These are phyloP conservation scores for Torulaspora indica DNA, from an alignment of 805 yeast species.

Conservation along the genomic window DNA sequence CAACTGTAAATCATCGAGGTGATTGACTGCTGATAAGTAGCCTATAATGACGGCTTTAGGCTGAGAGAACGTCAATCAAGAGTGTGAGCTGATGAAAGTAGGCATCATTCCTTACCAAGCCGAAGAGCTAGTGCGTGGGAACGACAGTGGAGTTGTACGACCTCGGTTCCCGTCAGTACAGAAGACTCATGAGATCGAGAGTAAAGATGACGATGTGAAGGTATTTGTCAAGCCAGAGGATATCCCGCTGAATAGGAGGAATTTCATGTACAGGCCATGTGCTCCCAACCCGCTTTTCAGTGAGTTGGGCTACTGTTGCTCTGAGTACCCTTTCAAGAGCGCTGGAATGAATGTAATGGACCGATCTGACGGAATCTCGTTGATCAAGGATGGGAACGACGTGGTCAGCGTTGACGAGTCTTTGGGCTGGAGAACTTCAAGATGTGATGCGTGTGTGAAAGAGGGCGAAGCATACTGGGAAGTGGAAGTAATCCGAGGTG, in stretches of 20 bases:
- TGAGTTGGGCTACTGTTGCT: conserved; percentile 58
- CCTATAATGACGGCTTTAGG: too few relatives aligned
- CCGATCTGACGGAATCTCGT: conserved; percentile 53
- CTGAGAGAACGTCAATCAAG: too few relatives aligned
- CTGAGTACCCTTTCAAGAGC: conserved; percentile 61
- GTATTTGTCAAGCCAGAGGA: conserved; percentile 49
- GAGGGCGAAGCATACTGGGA: conserved; percentile 84
- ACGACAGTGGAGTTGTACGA: conserved; percentile 6
- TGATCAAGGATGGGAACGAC: conserved; percentile 35
- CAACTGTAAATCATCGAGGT: too few relatives aligned
- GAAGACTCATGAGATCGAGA: conserved; percentile 14
- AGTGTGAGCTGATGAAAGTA: conserved; percentile 21
- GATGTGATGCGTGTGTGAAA: conserved; percentile 68
- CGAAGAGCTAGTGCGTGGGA: conserved; percentile 25
- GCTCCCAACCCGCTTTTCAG: conserved; percentile 59
- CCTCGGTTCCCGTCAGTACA: conserved; percentile 27
- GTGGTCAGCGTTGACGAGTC: conserved; percentile 48
- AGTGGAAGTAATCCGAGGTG: conserved; percentile 48
- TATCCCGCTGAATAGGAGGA: conserved; percentile 71
- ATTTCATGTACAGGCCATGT: conserved; percentile 77
- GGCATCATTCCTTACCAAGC: conserved; percentile 31
- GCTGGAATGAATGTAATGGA: conserved; percentile 43
- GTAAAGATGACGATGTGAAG: not conserved
- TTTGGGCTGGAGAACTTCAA: conserved; percentile 74
- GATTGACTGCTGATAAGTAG: not conserved